Percentiles rank a stretch among this genome's conserved stretches.
Evolutionary conservation across 1,284 basidiomycete species (phyloP).

Genomic region (Amylostereum chailletii): DNA sequence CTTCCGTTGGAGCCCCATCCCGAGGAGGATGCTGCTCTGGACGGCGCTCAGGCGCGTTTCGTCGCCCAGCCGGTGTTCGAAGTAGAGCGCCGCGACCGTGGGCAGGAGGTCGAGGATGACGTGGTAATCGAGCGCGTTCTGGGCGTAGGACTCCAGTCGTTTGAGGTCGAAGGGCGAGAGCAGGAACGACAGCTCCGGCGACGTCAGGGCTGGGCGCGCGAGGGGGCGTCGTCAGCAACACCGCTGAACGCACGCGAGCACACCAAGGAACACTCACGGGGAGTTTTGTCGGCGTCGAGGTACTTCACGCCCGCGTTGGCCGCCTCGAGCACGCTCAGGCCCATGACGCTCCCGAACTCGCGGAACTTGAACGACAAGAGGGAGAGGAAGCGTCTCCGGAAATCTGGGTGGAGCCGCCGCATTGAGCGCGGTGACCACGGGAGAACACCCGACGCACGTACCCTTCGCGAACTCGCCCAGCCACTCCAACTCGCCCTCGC

Average conservation of each 20-base stretch:
- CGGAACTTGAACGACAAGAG: conserved; percentile 92
- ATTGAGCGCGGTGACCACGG: background rate
- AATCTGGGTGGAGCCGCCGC: conserved; percentile 46
- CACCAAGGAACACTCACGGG: conserved; percentile 26
- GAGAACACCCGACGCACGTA: conserved; percentile 21
- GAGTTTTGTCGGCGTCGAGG: conserved; percentile 32
- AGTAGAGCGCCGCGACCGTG: conserved; percentile 73
- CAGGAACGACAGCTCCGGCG: conserved; percentile 65
- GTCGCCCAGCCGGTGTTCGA: conserved; percentile 64
- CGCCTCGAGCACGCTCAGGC: conserved; percentile 85
- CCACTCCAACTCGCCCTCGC: conserved; percentile 66
- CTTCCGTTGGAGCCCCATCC: conserved; percentile 89
- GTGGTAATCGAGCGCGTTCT: conserved; percentile 95
- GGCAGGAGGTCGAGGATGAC: conserved; percentile 92
- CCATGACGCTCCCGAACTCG: conserved; percentile 83
- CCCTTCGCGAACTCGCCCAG: conserved; percentile 86
- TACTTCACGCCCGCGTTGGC: conserved; percentile 61
- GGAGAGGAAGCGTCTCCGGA: conserved; percentile 84
- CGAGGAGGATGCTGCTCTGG: conserved; percentile 83
- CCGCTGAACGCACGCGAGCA: too few relatives aligned
- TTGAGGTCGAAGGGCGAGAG: conserved; percentile 94
- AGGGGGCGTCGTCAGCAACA: background rate
- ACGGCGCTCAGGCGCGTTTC: conserved; percentile 71
- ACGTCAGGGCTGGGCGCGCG: conserved; percentile 36
- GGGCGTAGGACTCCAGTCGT: conserved; percentile 90